phyloP scores from a whole-genome alignment of 2,329 filamentous ascomycete genomes.

The Pseudogymnoascus sp. region DNA sequence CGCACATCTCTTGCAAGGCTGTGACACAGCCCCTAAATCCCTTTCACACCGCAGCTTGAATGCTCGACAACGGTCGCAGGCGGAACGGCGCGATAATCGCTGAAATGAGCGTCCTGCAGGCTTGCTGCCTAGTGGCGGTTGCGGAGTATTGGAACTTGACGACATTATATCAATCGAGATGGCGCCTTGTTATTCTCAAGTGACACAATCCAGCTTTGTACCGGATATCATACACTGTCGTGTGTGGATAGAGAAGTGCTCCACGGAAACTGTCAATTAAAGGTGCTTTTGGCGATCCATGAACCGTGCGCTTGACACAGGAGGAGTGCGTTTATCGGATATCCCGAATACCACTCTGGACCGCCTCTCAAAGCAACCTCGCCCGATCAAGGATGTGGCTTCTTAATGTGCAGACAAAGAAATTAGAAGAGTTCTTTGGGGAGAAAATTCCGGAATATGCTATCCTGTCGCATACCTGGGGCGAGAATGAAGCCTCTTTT shows the following conservation, averaged over 20 bases:
- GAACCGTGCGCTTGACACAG: background rate
- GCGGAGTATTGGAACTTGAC: background rate
- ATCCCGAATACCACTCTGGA: background rate
- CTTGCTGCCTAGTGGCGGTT: background rate
- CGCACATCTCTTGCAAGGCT: background rate
- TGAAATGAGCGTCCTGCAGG: background rate
- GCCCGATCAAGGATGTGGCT: constrained; percentile 11
- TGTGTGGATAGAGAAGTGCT: background rate
- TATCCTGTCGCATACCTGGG: constrained; percentile 22
- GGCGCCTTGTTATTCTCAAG: background rate
- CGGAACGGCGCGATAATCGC: background rate
- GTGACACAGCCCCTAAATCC: background rate
- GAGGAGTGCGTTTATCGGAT: background rate
- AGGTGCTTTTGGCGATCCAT: background rate
- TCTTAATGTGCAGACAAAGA: constrained; percentile 12
- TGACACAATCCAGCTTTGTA: background rate
- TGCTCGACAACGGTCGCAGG: background rate
- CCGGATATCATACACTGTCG: background rate
- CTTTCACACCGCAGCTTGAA: constrained; percentile 1
- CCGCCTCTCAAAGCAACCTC: background rate
- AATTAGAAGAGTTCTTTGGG: constrained; percentile 18
- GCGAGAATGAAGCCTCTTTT: constrained; percentile 24
- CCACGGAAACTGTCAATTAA: background rate
- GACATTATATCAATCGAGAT: constrained; percentile 2
- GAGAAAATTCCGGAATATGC: constrained; percentile 19